These are phyloP conservation scores for Achlya hypogyna DNA, from an alignment of 352 stramenopile species.

Conservation along the genomic window DNA sequence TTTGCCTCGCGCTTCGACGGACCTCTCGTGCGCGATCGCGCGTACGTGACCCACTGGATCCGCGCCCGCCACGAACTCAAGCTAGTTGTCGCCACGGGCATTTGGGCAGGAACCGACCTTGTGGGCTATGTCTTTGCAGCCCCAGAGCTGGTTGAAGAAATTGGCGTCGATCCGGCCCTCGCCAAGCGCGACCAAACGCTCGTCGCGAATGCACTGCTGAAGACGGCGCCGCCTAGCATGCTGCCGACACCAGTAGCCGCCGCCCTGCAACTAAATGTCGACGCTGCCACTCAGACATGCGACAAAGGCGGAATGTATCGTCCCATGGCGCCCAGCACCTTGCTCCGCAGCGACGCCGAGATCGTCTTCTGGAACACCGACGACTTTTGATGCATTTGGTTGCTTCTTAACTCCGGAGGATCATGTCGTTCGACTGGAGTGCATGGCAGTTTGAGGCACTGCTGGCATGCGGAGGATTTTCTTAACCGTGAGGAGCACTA, in stretches of 20 bases:
- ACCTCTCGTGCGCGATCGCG: not conserved
- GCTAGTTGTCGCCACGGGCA: not conserved
- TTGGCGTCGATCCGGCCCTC: not conserved
- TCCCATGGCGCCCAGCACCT: not conserved
- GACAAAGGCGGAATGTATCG: not conserved
- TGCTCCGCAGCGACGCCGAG: not conserved
- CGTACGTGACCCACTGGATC: constrained; percentile 8
- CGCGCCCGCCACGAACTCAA: not conserved
- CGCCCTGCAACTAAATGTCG: not conserved
- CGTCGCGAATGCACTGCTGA: not conserved
- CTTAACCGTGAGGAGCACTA: no score
- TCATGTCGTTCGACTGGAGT: no score
- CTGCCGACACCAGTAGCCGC: not conserved
- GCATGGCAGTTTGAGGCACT: no score
- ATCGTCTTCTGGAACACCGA: constrained; percentile 8
- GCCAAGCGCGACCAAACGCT: not conserved
- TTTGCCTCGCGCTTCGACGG: constrained; percentile 5
- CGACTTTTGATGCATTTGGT: constrained; percentile 17
- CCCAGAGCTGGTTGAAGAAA: not conserved
- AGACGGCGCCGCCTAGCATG: not conserved
- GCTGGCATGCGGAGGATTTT: no score
- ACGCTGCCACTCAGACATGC: not conserved
- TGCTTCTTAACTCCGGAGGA: no score
- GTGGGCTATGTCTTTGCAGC: constrained; percentile 14
- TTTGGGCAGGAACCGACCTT: not conserved